Evolutionary conservation across 371 early-diverging fungal species (phyloP), one percentile per base, ranked within the genome.

Genomic region (Astathelohania contejeani): DNA sequence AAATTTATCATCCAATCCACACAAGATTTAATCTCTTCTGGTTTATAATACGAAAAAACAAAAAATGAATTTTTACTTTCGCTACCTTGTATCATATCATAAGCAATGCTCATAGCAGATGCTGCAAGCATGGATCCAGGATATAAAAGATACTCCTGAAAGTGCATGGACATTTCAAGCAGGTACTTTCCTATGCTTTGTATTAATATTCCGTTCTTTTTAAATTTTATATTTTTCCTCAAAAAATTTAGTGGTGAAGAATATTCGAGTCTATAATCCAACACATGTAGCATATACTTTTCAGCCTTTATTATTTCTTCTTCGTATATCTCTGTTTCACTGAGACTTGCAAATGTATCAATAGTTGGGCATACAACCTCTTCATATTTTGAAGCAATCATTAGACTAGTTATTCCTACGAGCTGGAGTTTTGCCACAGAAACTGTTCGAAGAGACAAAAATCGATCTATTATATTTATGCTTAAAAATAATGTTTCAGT

Each of bases 371-470:
- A 71, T 4, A 78, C 68, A 37, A 87, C 81, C 70, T 96, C 97
- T 77, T 96, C 94, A 74, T 87, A 88, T 71, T 98, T 98, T 60
- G 86, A 75, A 0, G 98, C 90, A 53, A 95, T 80, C 60, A 89
- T 84, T 56, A 93, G 65, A 0, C 87, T 79, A 0, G 90, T 82
- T 38, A 90, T 77, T 1, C 94, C 97, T n/a, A 93, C 90, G 10
- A 93, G 78, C 68, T 96, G 94, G 10, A 95, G 79, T 65, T 90
- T 92, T 46, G 76, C 76, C 24, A 86, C 62, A 0, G 84, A 80
- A 0, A 91, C 85, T 1, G 78, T 76, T 27, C 88, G 83, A 42
- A 69, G 62, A 20, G 88, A 84, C 19, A 98, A 79, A 75, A 93
- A 92, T 14, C 95, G 81, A 67, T 97, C 98, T 44, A 95, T 80